These are phyloP conservation scores for Mentha longifolia DNA, from an alignment of 257 asterid genomes.

Conservation along the genomic window DNA sequence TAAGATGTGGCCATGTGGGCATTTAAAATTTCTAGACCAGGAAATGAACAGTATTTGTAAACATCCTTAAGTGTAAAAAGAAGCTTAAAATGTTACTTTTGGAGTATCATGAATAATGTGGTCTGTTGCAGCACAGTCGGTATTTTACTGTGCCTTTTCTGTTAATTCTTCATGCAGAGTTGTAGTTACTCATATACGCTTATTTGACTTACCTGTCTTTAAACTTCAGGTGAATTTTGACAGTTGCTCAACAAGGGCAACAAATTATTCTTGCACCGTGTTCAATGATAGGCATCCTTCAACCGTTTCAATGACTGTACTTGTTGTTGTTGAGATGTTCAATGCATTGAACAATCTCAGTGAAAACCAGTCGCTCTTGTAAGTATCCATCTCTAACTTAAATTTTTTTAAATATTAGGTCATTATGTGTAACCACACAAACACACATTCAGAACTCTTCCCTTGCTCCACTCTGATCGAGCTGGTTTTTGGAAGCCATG, in stretches of 20 bases:
- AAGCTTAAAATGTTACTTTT: not conserved
- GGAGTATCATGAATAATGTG: not conserved
- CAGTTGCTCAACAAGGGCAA: slow-evolving; percentile 89
- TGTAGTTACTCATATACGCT: not conserved
- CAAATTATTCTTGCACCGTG: slow-evolving; percentile 74
- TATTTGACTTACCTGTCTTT: slow-evolving; percentile 34
- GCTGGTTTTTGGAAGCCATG: not conserved
- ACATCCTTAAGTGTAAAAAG: not conserved
- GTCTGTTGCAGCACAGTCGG: slow-evolving; percentile 14
- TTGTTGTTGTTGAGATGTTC: slow-evolving; percentile 99
- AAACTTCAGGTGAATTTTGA: slow-evolving; percentile 83
- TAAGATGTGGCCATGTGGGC: not conserved
- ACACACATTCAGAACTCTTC: not conserved
- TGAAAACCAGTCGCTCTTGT: slow-evolving; percentile 97
- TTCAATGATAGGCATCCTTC: slow-evolving; percentile 93
- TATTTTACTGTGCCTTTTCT: not conserved
- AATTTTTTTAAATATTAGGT: not conserved
- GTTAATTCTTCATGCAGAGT: not conserved
- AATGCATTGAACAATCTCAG: slow-evolving; percentile 97
- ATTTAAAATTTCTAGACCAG: slow-evolving; percentile 7
- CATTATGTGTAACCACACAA: not conserved
- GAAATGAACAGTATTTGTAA: not conserved
- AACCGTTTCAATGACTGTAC: slow-evolving; percentile 97
- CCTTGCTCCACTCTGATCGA: slow-evolving; percentile 5
- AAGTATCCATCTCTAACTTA: slow-evolving; percentile 42